Base-by-base conservation (phyloP, 2,329 filamentous ascomycete genomes). In the Aspergillaceae sp. region DNA sequence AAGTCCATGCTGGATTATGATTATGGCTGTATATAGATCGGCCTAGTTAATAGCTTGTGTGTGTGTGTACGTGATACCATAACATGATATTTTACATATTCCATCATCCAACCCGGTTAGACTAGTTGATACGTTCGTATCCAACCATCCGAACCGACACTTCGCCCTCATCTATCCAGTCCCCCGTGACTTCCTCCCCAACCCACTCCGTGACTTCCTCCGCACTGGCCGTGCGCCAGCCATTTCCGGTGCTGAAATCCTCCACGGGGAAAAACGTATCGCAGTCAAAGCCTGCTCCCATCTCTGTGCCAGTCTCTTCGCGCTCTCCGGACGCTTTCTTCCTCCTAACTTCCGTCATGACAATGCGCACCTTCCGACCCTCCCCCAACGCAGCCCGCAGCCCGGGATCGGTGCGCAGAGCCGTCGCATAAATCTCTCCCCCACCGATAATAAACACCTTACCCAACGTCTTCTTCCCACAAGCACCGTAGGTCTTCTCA, bases 391-490 rank as follows among this genome's bases (percentile, higher is more conserved):
- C 8, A 9, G 19, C 19, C 19, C 19, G 19, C 4, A 40, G 26
- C 26, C 8, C 10, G 8, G 40, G 5, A 1, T 26, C 29, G n/a
- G 28, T 46, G 7, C 54, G 43, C 60, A 97, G 71, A 9, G 87
- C 83, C 26, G 82, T 77, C 35, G 72, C 73, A 67, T 97, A 98
- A 53, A 97, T 83, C 69, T 89, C 84, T 46, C 82, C 86, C 4
- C 92, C 92, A 27, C 92, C 92, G 58, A 98, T 96, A 38, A 97
- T 79, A 66, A 90, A 97, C 3, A 88, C 75, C 56, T 78, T 77
- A 6, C 75, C 77, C 32, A 82, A 56, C 8, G 51, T 58, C 5
- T 7, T 36, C 4, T 38, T 26, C 38, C 53, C 56, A 41, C 50
- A 32, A 29, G 47, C 42, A 36, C 50, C 54, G 47, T 53, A 62